Conservation (phyloP, 768 basidiomycete genomes). For the Kwoniella dendrophila region DNA sequence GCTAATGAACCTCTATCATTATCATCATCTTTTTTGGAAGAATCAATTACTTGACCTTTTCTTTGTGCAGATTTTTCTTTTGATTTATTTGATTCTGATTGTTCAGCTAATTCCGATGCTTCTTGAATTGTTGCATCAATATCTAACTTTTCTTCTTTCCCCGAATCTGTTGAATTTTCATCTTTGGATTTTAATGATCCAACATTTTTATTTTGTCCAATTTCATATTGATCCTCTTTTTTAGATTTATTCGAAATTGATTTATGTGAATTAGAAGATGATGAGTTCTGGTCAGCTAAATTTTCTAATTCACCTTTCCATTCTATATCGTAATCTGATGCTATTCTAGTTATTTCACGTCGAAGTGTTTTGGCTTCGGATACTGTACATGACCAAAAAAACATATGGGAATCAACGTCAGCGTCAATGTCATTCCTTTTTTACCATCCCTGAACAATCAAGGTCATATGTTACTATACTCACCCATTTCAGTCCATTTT, state of each 20-base stretch:
- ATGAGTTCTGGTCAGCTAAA: conserved; percentile 8
- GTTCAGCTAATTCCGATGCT: conserved; percentile 47
- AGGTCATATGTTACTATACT: conserved; percentile 4
- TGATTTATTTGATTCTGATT: conserved; percentile 36
- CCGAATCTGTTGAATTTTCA: neutral
- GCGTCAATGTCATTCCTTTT: too few species aligned
- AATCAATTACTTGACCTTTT: conserved; percentile 43
- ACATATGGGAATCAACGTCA: too few species aligned
- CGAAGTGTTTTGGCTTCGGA: conserved; percentile 62
- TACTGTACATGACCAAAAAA: conserved; percentile 47
- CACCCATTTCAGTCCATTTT: conserved; percentile 62
- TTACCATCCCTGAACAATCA: neutral
- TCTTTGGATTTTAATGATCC: too few species aligned
- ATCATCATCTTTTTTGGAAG: neutral
- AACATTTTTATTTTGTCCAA: too few species aligned
- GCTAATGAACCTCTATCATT: conserved; percentile 13
- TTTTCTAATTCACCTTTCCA: conserved; percentile 57
- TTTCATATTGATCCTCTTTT: too few species aligned
- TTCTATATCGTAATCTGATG: conserved; percentile 65
- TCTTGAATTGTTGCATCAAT: conserved; percentile 54
- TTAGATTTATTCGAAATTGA: neutral
- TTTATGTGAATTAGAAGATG: too few species aligned
- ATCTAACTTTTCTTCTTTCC: conserved; percentile 36
- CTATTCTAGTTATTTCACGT: conserved; percentile 64
- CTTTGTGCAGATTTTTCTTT: conserved; percentile 41